Evolutionary conservation across 2,329 filamentous ascomycete genomes (phyloP).

Genomic region (Phaeoacremonium minimum): DNA sequence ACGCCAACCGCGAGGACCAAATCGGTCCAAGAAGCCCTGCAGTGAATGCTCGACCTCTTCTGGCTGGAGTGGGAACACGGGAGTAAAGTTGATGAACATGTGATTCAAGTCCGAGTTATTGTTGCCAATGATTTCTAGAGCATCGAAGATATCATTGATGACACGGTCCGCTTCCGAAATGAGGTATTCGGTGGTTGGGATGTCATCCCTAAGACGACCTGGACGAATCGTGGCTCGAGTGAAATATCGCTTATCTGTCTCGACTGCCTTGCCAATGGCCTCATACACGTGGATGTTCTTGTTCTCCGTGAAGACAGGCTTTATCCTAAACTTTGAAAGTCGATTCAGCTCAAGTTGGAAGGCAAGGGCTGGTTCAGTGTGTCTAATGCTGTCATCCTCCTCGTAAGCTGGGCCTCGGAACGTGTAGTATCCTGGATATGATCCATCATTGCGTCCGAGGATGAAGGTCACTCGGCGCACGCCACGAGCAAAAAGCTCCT

Average conservation of each 20-base stretch:
- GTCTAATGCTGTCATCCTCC: conserved; percentile 93
- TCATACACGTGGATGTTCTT: conserved; percentile 99
- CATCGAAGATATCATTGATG: conserved; percentile 96
- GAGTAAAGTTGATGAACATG: conserved; percentile 99
- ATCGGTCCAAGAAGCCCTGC: conserved; percentile 92
- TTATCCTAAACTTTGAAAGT: conserved; percentile 95
- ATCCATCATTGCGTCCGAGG: conserved; percentile 89
- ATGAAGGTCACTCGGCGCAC: conserved; percentile 94
- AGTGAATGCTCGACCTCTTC: conserved; percentile 88
- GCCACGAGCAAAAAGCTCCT: conserved; percentile 74
- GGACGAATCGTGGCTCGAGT: conserved; percentile 92
- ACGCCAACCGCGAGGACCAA: conserved; percentile 91
- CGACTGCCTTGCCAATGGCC: conserved; percentile 87
- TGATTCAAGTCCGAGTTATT: conserved; percentile 99
- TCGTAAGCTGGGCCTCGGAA: conserved; percentile 89
- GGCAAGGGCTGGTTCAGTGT: conserved; percentile 91
- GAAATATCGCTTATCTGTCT: conserved; percentile 98
- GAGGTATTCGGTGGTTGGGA: conserved; percentile 96
- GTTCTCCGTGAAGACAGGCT: conserved; percentile 98
- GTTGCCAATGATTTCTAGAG: conserved; percentile 96
- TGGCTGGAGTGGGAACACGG: conserved; percentile 88
- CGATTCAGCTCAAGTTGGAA: conserved; percentile 97
- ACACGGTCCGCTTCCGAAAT: conserved; percentile 95
- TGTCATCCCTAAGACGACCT: conserved; percentile 91
- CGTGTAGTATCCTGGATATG: conserved; percentile 95